Conservation (phyloP, 176 grass and related monocot genomes). For the Triticum turgidum region DNA sequence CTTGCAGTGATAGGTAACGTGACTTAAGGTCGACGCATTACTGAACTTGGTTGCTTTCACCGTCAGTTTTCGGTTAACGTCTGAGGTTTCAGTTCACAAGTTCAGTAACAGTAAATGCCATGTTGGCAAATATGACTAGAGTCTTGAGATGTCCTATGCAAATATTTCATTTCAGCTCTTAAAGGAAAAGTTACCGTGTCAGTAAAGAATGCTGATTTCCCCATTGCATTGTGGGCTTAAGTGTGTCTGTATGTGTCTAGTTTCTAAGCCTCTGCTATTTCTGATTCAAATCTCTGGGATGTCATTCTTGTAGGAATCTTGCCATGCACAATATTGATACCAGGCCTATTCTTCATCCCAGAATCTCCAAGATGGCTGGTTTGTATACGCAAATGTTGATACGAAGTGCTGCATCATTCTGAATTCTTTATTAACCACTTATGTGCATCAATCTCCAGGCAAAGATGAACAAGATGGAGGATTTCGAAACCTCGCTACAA, state of each 20-base stretch:
- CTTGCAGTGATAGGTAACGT: slow-evolving; percentile 90
- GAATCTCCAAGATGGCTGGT: slow-evolving; percentile 99
- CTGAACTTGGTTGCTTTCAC: not conserved
- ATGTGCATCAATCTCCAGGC: slow-evolving; percentile 45
- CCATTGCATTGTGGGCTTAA: no score
- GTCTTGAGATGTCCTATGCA: not conserved
- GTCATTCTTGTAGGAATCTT: slow-evolving; percentile 57
- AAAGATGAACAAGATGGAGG: slow-evolving; percentile 94
- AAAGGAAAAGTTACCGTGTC: not conserved
- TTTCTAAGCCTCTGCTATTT: not conserved
- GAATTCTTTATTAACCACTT: not conserved
- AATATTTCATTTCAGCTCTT: not conserved
- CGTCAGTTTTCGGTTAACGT: not conserved
- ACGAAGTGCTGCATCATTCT: slow-evolving; percentile 3
- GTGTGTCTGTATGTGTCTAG: no score
- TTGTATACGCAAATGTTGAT: slow-evolving; percentile 5
- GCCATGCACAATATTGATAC: slow-evolving; percentile 88
- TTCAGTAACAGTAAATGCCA: not conserved
- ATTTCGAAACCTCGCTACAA: slow-evolving; percentile 84
- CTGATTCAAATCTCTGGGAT: slow-evolving; percentile 22
- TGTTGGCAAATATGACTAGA: not conserved
- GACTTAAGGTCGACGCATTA: not conserved
- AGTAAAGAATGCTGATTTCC: not conserved
- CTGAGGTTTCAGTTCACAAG: not conserved
- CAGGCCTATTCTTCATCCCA: slow-evolving; percentile 89